These are phyloP conservation scores for Fusarium sp. DNA, from an alignment of 2,329 filamentous ascomycete species.

Conservation along the genomic window DNA sequence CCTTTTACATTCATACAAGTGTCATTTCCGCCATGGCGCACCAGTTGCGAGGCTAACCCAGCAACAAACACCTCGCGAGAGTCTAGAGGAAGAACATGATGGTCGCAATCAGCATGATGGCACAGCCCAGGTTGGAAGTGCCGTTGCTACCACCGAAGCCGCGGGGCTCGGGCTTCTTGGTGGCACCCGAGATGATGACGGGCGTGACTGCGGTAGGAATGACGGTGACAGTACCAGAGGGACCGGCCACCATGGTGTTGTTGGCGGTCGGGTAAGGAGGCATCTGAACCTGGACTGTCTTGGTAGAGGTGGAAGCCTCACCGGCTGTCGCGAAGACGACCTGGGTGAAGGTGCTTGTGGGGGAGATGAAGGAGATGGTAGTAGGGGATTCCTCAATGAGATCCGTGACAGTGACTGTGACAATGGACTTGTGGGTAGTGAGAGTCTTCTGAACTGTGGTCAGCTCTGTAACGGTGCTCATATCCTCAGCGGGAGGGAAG, in stretches of 20 bases:
- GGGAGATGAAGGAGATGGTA: constrained; percentile 27
- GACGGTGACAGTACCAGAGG: constrained; percentile 44
- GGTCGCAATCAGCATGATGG: constrained; percentile 52
- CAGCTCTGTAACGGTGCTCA: constrained; percentile 45
- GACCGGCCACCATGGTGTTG: constrained; percentile 39
- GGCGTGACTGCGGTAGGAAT: constrained; percentile 41
- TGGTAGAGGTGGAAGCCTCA: constrained; percentile 45
- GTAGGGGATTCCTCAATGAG: constrained; percentile 29
- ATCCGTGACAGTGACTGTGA: constrained; percentile 44
- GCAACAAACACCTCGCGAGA: background rate
- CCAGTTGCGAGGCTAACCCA: background rate
- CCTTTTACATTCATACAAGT: constrained; percentile 16
- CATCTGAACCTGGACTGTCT: constrained; percentile 48
- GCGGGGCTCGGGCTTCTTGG: constrained; percentile 49
- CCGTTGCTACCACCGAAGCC: constrained; percentile 47
- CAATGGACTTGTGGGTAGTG: constrained; percentile 37
- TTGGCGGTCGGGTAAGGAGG: constrained; percentile 48
- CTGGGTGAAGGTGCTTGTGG: constrained; percentile 48
- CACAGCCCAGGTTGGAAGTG: constrained; percentile 50
- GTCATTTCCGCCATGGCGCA: background rate
- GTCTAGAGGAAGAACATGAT: constrained; percentile 51
- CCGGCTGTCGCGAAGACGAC: constrained; percentile 50
- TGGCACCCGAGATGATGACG: constrained; percentile 49
- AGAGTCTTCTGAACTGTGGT: constrained; percentile 44
- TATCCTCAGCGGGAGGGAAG: constrained; percentile 30